Base-by-base conservation (phyloP, 371 early-diverging fungal species). In the Synchytrium microbalum region DNA sequence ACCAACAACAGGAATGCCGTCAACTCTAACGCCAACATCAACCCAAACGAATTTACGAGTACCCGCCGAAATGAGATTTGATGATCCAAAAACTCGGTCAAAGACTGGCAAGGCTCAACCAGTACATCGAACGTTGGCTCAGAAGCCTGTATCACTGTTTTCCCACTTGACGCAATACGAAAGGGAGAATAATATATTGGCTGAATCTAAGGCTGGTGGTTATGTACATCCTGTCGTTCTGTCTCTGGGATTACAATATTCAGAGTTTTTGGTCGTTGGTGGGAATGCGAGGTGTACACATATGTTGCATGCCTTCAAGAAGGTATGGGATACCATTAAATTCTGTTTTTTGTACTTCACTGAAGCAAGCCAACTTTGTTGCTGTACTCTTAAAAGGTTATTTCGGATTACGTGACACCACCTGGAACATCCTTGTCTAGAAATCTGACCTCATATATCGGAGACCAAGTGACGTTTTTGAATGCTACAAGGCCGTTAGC, bases 251-350 rank as follows among this genome's bases (percentile, higher is more conserved):
- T 77, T 93, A 32, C 89, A 89, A 69, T 91, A 92, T 79, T 84
- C 88, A 2, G 84, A 92, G 61, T 84, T 85, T 69, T 85, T 85
- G 67, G 91, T 98, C 55, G 81, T 85, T 23, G 96, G 97, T 13
- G 91, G 94, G 23, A 96, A 95, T 69, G 92, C 93, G 2, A 73
- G 95, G 59, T 89, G 89, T 69, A 80, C 89, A 25, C 92, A 92
- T 54, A 90, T 92, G 86, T 73, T 95, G 63, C 75, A 79, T 33
- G 87, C 88, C 0, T 91, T 93, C 67, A 85, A 88, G 69, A 85
- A 86, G 83, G 92, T 88, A 80, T 51, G 63, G 16, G 1, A n/a
- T n/a, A n/a, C n/a, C n/a, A n/a, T n/a, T n/a, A n/a, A n/a, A n/a
- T n/a, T n/a, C n/a, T n/a, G n/a, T 13, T 54, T 65, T 27, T 58